Evolutionary conservation across 768 basidiomycete genomes (phyloP).

Genomic region (Kwoniella bestiolae): DNA sequence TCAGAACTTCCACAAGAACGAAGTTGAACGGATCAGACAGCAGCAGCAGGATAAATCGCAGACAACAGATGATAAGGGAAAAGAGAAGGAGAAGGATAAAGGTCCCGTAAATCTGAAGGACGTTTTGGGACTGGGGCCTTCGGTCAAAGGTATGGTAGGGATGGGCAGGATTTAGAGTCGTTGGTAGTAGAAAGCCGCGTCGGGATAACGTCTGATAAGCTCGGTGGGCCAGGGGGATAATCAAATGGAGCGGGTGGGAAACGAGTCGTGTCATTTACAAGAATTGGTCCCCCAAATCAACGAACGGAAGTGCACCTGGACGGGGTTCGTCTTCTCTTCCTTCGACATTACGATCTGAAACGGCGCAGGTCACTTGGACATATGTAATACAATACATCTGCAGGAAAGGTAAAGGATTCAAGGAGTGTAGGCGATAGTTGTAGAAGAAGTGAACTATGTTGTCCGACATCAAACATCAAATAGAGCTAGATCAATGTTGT

Average conservation of each 20-base stretch:
- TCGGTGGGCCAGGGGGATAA: background rate
- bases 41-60: background rate
- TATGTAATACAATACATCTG: no score
- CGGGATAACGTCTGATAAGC: background rate
- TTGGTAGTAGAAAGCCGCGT: no score
- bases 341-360: no score
- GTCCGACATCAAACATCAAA: no score
- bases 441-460: no score
- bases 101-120: slow-evolving; percentile 32
- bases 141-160: slow-evolving; percentile 50
- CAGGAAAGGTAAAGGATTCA: no score
- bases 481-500: no score
- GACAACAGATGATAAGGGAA: background rate
- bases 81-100: slow-evolving; percentile 19
- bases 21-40: slow-evolving; percentile 29
- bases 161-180: slow-evolving; percentile 42
- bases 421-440: no score
- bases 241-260: no score
- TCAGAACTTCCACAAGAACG: slow-evolving; percentile 30
- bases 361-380: no score
- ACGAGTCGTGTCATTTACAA: no score
- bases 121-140: slow-evolving; percentile 44
- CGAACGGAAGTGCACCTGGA: background rate
- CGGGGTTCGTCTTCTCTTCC: background rate
- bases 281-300: no score